Evolutionary conservation across 2,329 filamentous ascomycete species (phyloP), one percentile per base, ranked within the genome.

Genomic region (Coniochaeta ligniaria): DNA sequence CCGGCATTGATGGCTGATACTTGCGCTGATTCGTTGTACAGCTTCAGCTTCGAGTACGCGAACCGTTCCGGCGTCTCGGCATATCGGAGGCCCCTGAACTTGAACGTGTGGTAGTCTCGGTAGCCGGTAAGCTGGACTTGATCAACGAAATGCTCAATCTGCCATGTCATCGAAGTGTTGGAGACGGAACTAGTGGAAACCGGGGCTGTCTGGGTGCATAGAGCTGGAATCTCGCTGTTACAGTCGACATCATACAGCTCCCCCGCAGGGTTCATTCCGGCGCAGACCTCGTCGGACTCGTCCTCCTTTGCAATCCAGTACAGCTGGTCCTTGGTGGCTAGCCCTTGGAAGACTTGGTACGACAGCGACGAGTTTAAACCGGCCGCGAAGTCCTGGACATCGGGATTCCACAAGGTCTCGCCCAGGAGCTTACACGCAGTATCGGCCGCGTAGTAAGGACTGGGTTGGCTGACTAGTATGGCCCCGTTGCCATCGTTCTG

Each of bases 221-320:
- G 66, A 1, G 61, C 62, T 1, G 71, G 71, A n/a, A 71, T 58
- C 36, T 65, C 41, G 12, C 54, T 60, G n/a, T 56, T 45, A 60
- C 70, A 71, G 60, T 76, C 72, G 31, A 77, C 62, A 6, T 70
- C 70, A 1, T 75, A 66, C 0, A 74, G 64, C 43, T 73, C 75
- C 26, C 76, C 76, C 3, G 66, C 66, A 9, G 69, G 67, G 43
- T 71, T 66, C 47, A 71, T 66, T 4, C 61, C 63, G 8, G 66
- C 63, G 59, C 70, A 72, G 6, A 24, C 47, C 41, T 36, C 56
- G 45, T 63, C 60, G 7, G 54, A 33, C 6, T 57, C 55, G 3
- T 55, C 28, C 20, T 54, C 17, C 58, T 67, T 64, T 60, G 61
- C 52, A 7, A 70, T 59, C 69, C 69, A 71, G 62, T 68, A 71